Conservation (phyloP, 352 stramenopile genomes). For the Pythium aquatile region DNA sequence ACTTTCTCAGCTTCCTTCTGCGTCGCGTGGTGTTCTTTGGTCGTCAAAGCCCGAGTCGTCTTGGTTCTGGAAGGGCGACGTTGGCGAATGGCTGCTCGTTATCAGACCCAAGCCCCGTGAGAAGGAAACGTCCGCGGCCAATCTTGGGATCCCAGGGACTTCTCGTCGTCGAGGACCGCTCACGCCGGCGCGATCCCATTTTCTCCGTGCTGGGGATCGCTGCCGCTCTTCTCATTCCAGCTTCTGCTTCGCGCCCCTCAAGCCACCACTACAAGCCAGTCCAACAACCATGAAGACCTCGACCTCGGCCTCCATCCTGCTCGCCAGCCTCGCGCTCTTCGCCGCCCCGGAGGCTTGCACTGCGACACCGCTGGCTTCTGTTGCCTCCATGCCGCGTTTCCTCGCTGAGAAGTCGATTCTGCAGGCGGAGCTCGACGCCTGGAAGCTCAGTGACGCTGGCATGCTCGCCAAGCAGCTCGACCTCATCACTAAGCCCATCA, state of each 20-base stretch:
- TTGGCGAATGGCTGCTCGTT: neutral
- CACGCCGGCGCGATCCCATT: too few species aligned
- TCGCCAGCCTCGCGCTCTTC: constrained; percentile 26
- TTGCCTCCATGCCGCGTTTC: constrained; percentile 39
- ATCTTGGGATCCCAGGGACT: too few species aligned
- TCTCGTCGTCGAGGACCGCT: too few species aligned
- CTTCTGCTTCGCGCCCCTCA: neutral
- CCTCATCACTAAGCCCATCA: constrained; percentile 32
- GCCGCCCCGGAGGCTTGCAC: constrained; percentile 14
- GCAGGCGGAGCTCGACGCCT: constrained; percentile 39
- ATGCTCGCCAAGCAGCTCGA: constrained; percentile 46
- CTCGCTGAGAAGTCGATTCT: constrained; percentile 43
- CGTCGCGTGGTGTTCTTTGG: neutral
- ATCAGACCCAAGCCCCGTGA: neutral
- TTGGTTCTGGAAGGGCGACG: neutral
- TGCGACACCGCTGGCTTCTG: constrained; percentile 25
- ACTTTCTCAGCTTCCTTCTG: too few species aligned
- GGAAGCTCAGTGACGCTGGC: constrained; percentile 52
- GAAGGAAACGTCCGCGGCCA: too few species aligned
- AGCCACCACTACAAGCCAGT: neutral
- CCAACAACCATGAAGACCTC: constrained; percentile 25
- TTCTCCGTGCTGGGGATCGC: neutral
- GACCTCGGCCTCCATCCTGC: constrained; percentile 21
- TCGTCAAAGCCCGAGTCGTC: neutral
- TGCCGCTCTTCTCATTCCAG: neutral